Evolutionary conservation across 192 early-diverging fungal genomes (phyloP), one percentile per base, ranked within the genome.

Genomic region (Pilobolus umbonatus): DNA sequence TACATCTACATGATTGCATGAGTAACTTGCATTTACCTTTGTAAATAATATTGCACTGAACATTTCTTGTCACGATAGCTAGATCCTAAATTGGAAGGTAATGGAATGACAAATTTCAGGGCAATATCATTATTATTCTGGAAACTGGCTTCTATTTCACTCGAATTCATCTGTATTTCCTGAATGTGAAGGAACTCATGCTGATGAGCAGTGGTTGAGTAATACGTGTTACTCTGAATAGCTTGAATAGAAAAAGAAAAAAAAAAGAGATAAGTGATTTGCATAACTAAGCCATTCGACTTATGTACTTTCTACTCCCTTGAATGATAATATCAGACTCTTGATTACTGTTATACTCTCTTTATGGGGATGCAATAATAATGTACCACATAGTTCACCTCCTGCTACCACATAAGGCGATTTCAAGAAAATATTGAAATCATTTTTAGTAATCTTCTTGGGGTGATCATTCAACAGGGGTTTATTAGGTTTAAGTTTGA

Each of bases 51-150:
- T 28, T 30, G 48, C 51, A 65, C 29, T 17, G 17, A 29, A 24
- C 47, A 43, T 15, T 58, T 65, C 51, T 58, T 65, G 32, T 65
- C 64, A 14, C 51, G 15, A 31, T 59, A 65, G 35, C 47, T 58
- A 7, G 47, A 30, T 22, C 64, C 47, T 15, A 59, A 42, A 10
- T 52, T 28, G 11, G 25, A 14, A 11, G 39, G 39, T 1, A 65
- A 34, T n/a, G 46, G 39, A 15, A 44, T 26, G 15, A 12, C 12
- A 53, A 65, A 65, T 21, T n/a, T n/a, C n/a, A n/a, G n/a, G n/a
- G n/a, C n/a, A n/a, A n/a, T n/a, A n/a, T n/a, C n/a, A n/a, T n/a
- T n/a, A n/a, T n/a, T n/a, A n/a, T n/a, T n/a, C n/a, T n/a, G n/a
- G n/a, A n/a, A n/a, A n/a, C n/a, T n/a, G n/a, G n/a, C n/a, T n/a